phyloP scores from a whole-genome alignment of 2,329 filamentous ascomycete species.

The Pestalotiopsis sp. region DNA sequence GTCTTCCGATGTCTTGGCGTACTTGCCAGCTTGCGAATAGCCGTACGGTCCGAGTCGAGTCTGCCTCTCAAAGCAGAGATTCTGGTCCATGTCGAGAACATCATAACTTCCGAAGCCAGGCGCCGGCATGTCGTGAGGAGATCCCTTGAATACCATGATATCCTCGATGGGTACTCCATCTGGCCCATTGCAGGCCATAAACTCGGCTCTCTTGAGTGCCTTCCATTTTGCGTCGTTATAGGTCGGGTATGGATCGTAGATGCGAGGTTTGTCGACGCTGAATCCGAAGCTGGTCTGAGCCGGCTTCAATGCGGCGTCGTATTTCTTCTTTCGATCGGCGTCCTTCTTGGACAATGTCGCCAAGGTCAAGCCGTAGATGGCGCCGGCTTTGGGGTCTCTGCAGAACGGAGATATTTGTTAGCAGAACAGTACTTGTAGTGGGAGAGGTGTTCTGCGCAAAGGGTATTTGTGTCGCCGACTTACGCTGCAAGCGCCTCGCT shows the following conservation, averaged over 20 bases:
- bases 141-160: constrained; percentile 63
- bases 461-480: constrained; percentile 16
- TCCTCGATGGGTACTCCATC: constrained; percentile 62
- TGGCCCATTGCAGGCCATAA: constrained; percentile 67
- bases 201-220: constrained; percentile 49
- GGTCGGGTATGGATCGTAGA: constrained; percentile 71
- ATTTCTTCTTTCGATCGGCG: constrained; percentile 22
- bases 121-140: constrained; percentile 59
- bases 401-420: background rate
- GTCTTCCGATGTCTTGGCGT: constrained; percentile 45
- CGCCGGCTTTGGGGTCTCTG: constrained; percentile 43
- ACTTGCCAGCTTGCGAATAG: constrained; percentile 49
- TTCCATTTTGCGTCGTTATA: constrained; percentile 68
- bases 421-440: constrained; percentile 12
- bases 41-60: constrained; percentile 71
- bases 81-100: constrained; percentile 60
- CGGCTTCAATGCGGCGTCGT: constrained; percentile 31
- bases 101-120: constrained; percentile 66
- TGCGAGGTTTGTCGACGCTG: constrained; percentile 49
- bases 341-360: constrained; percentile 45
- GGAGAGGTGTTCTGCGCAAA: constrained; percentile 17
- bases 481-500: constrained; percentile 36
- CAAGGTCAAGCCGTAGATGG: constrained; percentile 60
- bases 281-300: constrained; percentile 39
- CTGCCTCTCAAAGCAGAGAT: constrained; percentile 69